Base-by-base conservation (phyloP, 306 rosid genomes). In the Prunus salicina region DNA sequence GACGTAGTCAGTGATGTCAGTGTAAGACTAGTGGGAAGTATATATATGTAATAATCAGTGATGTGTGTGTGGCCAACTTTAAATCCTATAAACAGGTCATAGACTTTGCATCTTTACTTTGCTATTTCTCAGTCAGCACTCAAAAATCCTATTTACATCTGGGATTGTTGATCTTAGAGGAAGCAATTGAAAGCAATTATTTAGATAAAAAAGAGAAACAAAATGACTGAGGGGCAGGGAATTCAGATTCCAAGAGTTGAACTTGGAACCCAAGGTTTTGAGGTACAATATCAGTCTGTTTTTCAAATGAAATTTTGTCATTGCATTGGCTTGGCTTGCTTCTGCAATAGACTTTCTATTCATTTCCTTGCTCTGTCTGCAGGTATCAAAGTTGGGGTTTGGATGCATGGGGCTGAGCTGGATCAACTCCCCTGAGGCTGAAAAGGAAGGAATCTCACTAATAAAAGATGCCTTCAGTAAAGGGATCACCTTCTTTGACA, bases 251-350 rank as follows among this genome's bases (percentile, higher is more conserved):
- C 87, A 27, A 76, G 81, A 38, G 87, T 86, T 16, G 80, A 74
- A 57, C 87, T 86, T 73, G 92, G 88, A 79, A 77, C 24, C 30
- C 85, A 79, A 55, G 92, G 92, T 68, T 78, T 88, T 7, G 73
- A 86, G 88, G 92, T 83, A 55, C 41, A 34, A 34, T 34, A 34
- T 34, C 41, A 34, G 6, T 34, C 41, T 16, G 25, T 46, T 27
- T 45, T 45, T 45, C 56, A 51, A 16, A 25, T 22, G 19, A 6
- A 62, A 10, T 62, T 60, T 5, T 24, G 28, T 62, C 12, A 8
- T 13, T 62, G 56, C 56, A 51, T 2, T 5, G 8, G 51, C 14
- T 47, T 47, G 38, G 55, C 5, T 50, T 55, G 25, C 27, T 5
- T 34, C 8, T 34, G 41, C 41, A 34, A 34, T 34, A 34, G 41